These are phyloP conservation scores for Leucaena leucocephala DNA, from an alignment of 306 rosid genomes.

Conservation along the genomic window DNA sequence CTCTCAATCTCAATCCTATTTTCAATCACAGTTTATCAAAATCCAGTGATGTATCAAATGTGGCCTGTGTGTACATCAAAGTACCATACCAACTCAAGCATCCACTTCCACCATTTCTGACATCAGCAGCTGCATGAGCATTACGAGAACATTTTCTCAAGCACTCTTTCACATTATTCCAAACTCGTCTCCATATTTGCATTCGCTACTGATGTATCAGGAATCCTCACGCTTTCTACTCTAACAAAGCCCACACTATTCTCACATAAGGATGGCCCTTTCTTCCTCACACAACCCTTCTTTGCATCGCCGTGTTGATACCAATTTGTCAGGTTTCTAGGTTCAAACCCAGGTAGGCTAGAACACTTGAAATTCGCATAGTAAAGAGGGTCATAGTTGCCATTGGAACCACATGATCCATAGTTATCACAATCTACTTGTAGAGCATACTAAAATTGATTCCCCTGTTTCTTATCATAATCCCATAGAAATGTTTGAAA, in stretches of 20 bases:
- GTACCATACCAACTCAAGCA: constrained; percentile 15
- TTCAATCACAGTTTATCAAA: too few species aligned
- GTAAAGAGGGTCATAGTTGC: constrained; percentile 37
- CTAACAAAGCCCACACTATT: neutral
- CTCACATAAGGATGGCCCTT: neutral
- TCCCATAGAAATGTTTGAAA: constrained; percentile 48
- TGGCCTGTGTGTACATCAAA: too few species aligned
- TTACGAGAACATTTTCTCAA: constrained; percentile 46
- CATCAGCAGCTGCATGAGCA: constrained; percentile 46
- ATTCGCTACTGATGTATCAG: neutral
- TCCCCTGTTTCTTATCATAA: constrained; percentile 33
- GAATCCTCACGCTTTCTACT: neutral
- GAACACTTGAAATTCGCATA: constrained; percentile 27
- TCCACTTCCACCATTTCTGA: constrained; percentile 15
- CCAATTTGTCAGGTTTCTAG: constrained; percentile 36
- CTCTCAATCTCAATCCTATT: too few species aligned
- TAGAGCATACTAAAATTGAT: constrained; percentile 33
- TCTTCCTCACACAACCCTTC: constrained; percentile 43
- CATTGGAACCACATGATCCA: constrained; percentile 36
- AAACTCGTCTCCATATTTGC: constrained; percentile 15
- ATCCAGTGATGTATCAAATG: too few species aligned
- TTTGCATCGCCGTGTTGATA: constrained; percentile 29
- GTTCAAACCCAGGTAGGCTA: constrained; percentile 54
- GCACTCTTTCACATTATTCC: constrained; percentile 38
- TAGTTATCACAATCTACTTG: constrained; percentile 44